Conservation (phyloP, 306 rosid species). For the Prinsepia uniflora region DNA sequence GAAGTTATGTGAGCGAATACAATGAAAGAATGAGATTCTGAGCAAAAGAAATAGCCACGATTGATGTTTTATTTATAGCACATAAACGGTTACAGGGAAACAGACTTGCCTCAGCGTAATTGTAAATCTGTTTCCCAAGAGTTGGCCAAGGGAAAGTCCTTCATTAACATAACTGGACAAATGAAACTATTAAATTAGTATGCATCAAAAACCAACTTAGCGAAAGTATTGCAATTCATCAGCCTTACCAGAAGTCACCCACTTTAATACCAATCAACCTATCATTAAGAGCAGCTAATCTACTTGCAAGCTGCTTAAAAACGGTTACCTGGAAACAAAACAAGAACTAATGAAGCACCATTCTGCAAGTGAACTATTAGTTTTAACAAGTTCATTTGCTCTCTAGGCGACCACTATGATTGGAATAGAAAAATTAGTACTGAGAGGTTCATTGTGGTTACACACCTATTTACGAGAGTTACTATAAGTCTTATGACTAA, state of each 20-base stretch:
- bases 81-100: slow-evolving; percentile 24
- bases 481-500: neutral
- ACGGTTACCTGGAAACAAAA: slow-evolving; percentile 70
- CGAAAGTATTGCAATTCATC: slow-evolving; percentile 19
- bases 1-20: slow-evolving; percentile 28
- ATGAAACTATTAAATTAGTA: slow-evolving; percentile 28
- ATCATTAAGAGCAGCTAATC: slow-evolving; percentile 78
- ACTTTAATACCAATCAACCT: slow-evolving; percentile 85
- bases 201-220: slow-evolving; percentile 18
- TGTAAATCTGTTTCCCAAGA: slow-evolving; percentile 81
- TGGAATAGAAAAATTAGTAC: neutral
- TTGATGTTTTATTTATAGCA: neutral
- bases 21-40: neutral
- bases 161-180: slow-evolving; percentile 68
- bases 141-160: slow-evolving; percentile 95
- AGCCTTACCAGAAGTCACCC: slow-evolving; percentile 86
- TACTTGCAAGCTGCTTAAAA: slow-evolving; percentile 73
- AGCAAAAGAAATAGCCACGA: neutral
- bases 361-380: too few species aligned
- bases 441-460: neutral
- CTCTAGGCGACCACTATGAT: neutral
- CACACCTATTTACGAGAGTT: neutral
- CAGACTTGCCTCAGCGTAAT: slow-evolving; percentile 69
- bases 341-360: slow-evolving; percentile 12
- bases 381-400: neutral